A percentile compares a stretch with the other conserved stretches of the same genome.
Conservation (phyloP, 2,329 filamentous ascomycete genomes). For the Neopestalotiopsis sp. region DNA sequence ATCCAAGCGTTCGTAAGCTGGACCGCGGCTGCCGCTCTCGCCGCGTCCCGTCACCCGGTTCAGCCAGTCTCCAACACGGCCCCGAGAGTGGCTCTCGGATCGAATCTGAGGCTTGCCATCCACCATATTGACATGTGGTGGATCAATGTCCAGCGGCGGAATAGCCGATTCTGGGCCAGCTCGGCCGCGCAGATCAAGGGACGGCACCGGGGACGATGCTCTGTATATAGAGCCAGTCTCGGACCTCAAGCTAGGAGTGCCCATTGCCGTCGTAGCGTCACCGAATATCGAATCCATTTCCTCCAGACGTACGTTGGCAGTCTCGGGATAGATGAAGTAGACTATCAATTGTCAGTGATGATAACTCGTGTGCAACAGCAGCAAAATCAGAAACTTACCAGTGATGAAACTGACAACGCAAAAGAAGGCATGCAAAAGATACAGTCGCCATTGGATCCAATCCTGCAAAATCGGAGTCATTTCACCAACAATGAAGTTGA, state of each 20-base stretch:
- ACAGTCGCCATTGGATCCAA: constrained; percentile 90
- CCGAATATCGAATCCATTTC: constrained; percentile 97
- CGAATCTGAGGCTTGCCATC: constrained; percentile 48
- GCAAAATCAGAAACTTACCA: constrained; percentile 66
- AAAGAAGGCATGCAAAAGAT: constrained; percentile 95
- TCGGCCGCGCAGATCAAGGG: constrained; percentile 71
- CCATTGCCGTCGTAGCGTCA: constrained; percentile 83
- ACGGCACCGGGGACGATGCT: constrained; percentile 78
- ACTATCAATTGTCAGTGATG: constrained; percentile 58
- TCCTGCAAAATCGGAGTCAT: constrained; percentile 94
- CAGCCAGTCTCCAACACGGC: constrained; percentile 57
- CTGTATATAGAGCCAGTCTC: constrained; percentile 86
- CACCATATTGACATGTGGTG: constrained; percentile 66
- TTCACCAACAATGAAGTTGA: constrained; percentile 96
- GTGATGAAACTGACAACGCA: constrained; percentile 94
- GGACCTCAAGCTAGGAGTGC: constrained; percentile 74
- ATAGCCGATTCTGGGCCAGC: constrained; percentile 71
- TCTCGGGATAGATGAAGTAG: constrained; percentile 97
- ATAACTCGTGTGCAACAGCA: neutral
- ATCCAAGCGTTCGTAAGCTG: constrained; percentile 45
- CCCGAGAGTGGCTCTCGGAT: constrained; percentile 39
- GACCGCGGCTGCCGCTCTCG: constrained; percentile 37
- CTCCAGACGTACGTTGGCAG: constrained; percentile 90
- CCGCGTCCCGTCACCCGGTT: constrained; percentile 46
- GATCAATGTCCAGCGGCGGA: constrained; percentile 82